Evolutionary conservation across 176 grass and related monocot species (phyloP).

Genomic region (Musa itinerans): DNA sequence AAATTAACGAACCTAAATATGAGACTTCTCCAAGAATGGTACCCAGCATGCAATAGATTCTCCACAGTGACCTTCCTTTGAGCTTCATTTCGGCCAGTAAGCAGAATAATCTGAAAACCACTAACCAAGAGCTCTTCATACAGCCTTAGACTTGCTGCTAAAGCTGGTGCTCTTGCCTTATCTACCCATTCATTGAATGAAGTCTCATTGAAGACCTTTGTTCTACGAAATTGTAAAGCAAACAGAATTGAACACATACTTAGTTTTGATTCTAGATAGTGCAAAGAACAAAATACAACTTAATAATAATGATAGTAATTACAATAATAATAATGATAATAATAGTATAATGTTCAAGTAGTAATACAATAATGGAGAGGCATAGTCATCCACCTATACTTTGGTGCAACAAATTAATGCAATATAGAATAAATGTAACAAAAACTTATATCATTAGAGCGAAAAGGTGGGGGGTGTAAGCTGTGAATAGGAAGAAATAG

Average conservation of each 20-base stretch:
- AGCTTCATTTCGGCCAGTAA: slow-evolving; percentile 1
- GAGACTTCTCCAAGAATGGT: slow-evolving; percentile 3
- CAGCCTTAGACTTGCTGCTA: slow-evolving; percentile 5
- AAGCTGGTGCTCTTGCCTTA: not conserved
- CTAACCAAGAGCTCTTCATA: slow-evolving; percentile 9
- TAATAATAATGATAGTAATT: no score
- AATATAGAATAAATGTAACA: no score
- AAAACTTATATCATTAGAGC: no score
- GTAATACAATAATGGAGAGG: not conserved
- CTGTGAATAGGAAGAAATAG: no score
- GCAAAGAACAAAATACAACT: no score
- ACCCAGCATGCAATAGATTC: not conserved
- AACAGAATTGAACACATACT: no score
- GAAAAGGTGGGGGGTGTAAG: no score
- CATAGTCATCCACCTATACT: no score
- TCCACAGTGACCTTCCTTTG: slow-evolving; percentile 5
- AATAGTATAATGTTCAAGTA: no score
- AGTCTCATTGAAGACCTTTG: not conserved
- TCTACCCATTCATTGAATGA: slow-evolving; percentile 8
- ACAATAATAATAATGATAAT: no score
- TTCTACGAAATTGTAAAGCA: not conserved
- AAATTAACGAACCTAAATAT: slow-evolving; percentile 7
- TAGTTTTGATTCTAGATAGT: no score
- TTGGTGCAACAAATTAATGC: no score
- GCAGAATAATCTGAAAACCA: slow-evolving; percentile 9